Conservation (phyloP, 768 basidiomycete genomes). For the Psilocybe cubensis region DNA sequence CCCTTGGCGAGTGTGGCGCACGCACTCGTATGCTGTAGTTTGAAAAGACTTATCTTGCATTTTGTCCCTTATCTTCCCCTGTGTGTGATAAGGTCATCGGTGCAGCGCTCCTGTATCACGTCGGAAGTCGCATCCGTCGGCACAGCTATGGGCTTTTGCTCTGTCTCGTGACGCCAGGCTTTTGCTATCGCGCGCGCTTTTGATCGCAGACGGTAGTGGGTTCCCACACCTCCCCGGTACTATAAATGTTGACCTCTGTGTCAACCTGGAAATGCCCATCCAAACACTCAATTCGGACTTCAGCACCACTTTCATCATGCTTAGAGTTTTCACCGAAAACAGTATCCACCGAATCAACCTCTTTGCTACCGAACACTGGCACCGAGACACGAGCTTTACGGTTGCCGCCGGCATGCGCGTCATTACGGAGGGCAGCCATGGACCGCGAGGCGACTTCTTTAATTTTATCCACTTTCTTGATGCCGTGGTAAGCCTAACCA, state of each 20-base stretch:
- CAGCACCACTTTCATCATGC: not conserved
- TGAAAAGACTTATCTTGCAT: no score
- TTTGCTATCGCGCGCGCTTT: no score
- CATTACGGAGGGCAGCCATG: not conserved
- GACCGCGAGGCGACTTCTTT: not conserved
- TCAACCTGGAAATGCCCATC: not conserved
- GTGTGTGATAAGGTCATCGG: no score
- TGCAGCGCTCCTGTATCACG: no score
- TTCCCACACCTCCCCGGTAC: constrained; percentile 12
- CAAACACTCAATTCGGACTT: not conserved
- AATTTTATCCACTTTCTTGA: not conserved
- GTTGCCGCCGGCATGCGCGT: not conserved
- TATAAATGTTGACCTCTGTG: constrained; percentile 9
- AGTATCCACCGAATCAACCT: not conserved
- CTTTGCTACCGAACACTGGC: not conserved
- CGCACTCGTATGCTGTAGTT: no score
- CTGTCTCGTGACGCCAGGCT: no score
- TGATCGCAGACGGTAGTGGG: no score
- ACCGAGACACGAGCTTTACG: not conserved
- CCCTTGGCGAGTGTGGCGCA: no score
- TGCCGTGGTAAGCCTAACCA: not conserved
- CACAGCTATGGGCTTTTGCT: no score
- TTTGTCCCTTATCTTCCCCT: no score
- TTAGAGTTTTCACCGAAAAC: not conserved
- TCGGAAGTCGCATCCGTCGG: no score